Conservation (phyloP, 1,284 basidiomycete species). For the Ustilago crameri region DNA sequence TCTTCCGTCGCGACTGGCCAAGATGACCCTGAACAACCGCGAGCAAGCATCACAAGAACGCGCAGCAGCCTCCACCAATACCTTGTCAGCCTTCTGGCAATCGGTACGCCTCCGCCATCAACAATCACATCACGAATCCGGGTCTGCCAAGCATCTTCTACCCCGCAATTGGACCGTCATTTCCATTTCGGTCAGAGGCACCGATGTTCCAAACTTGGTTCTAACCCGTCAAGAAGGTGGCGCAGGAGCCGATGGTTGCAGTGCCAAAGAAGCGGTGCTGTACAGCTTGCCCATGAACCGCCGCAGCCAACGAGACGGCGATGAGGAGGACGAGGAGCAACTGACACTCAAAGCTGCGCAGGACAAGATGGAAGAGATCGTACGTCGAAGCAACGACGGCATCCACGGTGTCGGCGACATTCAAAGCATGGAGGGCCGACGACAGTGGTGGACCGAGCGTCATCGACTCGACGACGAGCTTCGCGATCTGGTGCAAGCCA, state of each 20-base stretch:
- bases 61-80: not conserved
- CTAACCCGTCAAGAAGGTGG: constrained; percentile 76
- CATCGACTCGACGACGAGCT: constrained; percentile 81
- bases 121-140: constrained; percentile 30
- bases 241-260: constrained; percentile 34
- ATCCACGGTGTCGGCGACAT: constrained; percentile 81
- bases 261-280: constrained; percentile 47
- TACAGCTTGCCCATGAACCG: constrained; percentile 86
- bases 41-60: not conserved
- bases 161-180: constrained; percentile 86
- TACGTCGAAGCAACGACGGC: constrained; percentile 79
- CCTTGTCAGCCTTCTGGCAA: constrained; percentile 33
- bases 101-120: constrained; percentile 38
- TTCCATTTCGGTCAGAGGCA: constrained; percentile 72
- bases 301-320: constrained; percentile 79
- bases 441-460: constrained; percentile 86
- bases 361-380: constrained; percentile 80
- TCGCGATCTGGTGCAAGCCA: constrained; percentile 79
- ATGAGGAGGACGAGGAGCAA: constrained; percentile 72
- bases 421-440: constrained; percentile 74
- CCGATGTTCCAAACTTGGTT: constrained; percentile 83
- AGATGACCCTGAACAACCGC: constrained; percentile 27
- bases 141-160: constrained; percentile 69
- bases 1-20: constrained; percentile 35
- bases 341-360: constrained; percentile 81